Evolutionary conservation across 495 filamentous ascomycete species (phyloP).

Genomic region (Trichoderma asperelloides): DNA sequence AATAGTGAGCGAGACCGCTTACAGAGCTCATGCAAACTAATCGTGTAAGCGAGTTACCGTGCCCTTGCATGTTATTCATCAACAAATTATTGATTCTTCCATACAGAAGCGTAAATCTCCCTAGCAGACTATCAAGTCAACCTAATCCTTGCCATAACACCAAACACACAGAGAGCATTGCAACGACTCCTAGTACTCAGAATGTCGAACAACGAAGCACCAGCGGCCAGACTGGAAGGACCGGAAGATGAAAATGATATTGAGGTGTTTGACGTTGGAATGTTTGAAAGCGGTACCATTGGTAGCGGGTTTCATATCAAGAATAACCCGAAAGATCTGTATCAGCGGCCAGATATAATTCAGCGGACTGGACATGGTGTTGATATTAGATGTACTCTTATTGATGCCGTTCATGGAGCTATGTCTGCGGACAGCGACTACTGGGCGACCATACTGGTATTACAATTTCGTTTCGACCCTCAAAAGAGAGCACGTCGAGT

Average conservation of each 20-base stretch:
- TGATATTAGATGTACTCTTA: not conserved
- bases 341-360: conserved; percentile 7
- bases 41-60: too few species aligned
- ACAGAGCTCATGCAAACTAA: too few species aligned
- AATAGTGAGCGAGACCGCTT: too few species aligned
- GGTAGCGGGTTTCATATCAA: conserved; percentile 10
- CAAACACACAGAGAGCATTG: too few species aligned
- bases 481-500: conserved; percentile 1
- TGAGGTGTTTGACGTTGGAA: conserved; percentile 2
- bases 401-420: conserved; percentile 7
- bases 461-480: conserved; percentile 7
- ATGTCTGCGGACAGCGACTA: conserved; percentile 5
- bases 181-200: too few species aligned
- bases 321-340: conserved; percentile 7
- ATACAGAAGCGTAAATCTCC: too few species aligned
- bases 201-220: not conserved
- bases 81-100: too few species aligned
- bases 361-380: conserved; percentile 1
- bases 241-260: too few species aligned
- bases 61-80: too few species aligned
- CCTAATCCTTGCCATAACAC: too few species aligned
- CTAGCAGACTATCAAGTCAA: too few species aligned
- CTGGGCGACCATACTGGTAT: conserved; percentile 7
- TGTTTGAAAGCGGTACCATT: conserved; percentile 4
- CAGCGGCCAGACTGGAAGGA: not conserved